These are phyloP conservation scores for Afroboletus lepidellus DNA, from an alignment of 1,284 basidiomycete genomes.

Conservation along the genomic window DNA sequence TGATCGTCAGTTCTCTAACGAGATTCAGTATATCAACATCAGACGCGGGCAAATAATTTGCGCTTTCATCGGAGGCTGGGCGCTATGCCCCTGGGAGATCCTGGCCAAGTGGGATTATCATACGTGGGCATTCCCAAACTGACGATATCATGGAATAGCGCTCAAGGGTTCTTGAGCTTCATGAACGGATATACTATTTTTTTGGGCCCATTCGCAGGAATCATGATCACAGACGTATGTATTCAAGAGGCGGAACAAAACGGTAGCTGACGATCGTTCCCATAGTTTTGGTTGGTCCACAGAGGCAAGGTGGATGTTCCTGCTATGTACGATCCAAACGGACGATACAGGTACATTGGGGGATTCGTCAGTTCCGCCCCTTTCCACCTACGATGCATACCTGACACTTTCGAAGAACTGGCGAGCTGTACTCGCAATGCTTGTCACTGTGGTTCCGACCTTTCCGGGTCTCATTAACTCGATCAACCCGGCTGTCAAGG, in stretches of 20 bases:
- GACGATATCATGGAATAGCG: constrained; percentile 27
- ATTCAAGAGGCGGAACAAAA: neutral
- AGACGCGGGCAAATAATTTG: constrained; percentile 64
- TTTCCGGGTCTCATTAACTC: constrained; percentile 71
- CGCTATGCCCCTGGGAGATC: constrained; percentile 54
- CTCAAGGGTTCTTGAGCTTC: constrained; percentile 50
- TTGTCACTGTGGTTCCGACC: constrained; percentile 58
- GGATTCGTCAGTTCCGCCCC: constrained; percentile 52
- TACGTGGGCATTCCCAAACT: neutral
- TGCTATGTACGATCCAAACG: constrained; percentile 68
- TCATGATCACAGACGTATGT: constrained; percentile 72
- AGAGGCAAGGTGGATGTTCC: constrained; percentile 64
- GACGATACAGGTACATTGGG: constrained; percentile 61
- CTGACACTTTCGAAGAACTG: constrained; percentile 54
- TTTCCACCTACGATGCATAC: neutral
- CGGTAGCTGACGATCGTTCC: neutral
- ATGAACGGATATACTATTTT: constrained; percentile 76
- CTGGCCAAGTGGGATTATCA: constrained; percentile 40
- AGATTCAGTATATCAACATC: constrained; percentile 45
- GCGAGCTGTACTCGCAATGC: constrained; percentile 63
- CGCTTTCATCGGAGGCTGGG: constrained; percentile 59
- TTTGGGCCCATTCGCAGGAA: constrained; percentile 70
- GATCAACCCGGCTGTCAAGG: constrained; percentile 56
- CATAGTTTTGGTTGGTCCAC: constrained; percentile 70
- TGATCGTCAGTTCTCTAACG: neutral